Conservation (phyloP, 2,329 filamentous ascomycete species). For the Endothia cerciana region DNA sequence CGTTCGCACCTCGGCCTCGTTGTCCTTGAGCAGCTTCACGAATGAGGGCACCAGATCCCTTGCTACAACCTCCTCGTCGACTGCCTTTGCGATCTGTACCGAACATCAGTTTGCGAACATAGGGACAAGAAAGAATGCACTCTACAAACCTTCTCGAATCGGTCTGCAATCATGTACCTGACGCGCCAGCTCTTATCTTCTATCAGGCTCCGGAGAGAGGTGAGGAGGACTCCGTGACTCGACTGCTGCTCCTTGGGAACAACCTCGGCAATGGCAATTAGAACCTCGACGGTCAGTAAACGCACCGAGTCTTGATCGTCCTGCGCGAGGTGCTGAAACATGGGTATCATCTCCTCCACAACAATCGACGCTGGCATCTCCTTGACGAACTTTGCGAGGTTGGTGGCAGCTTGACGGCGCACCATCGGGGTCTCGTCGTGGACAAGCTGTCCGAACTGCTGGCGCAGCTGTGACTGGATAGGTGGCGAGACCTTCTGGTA, state of each 20-base stretch:
- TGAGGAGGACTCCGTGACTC: slow-evolving; percentile 90
- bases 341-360: slow-evolving; percentile 97
- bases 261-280: slow-evolving; percentile 94
- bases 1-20: slow-evolving; percentile 94
- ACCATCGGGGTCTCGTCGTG: slow-evolving; percentile 99
- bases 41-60: slow-evolving; percentile 95
- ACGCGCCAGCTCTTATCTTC: slow-evolving; percentile 99
- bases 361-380: slow-evolving; percentile 91
- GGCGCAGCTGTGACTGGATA: slow-evolving; percentile 88
- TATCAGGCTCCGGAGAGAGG: slow-evolving; percentile 88
- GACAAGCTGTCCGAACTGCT: slow-evolving; percentile 90
- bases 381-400: slow-evolving; percentile 96
- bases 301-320: slow-evolving; percentile 98
- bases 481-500: slow-evolving; percentile 88
- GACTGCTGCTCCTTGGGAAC: slow-evolving; percentile 98
- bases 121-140: not conserved
- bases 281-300: slow-evolving; percentile 91
- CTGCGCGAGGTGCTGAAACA: slow-evolving; percentile 94
- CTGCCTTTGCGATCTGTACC: slow-evolving; percentile 88
- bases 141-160: slow-evolving; percentile 84
- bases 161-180: slow-evolving; percentile 97
- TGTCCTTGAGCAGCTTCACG: slow-evolving; percentile 96
- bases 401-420: slow-evolving; percentile 92
- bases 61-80: slow-evolving; percentile 94
- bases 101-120: slow-evolving; percentile 22